Evolutionary conservation across 176 grass and related monocot species (phyloP), one percentile per base, ranked within the genome.

Genomic region (Echinochloa phyllopogon): DNA sequence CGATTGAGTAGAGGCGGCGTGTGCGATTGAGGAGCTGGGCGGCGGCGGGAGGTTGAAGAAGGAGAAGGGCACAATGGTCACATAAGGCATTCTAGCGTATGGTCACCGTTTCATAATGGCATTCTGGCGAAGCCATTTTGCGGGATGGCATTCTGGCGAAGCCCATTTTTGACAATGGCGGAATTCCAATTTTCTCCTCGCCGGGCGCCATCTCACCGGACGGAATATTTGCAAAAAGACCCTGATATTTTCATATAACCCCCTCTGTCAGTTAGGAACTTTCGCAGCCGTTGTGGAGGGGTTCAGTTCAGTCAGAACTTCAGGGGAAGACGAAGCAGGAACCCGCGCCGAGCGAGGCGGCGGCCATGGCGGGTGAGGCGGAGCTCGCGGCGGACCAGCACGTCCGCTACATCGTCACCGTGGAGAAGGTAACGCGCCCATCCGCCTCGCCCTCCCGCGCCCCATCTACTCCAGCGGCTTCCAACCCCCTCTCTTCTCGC

Each of bases 301-400:
- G 37, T 57, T 67, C n/a, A 9, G 17, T 51, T 9, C 62, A 37
- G 27, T 10, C 10, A 21, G 20, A 12, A 49, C n/a, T 20, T 21
- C 29, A 37, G 18, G 17, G 33, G 9, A 60, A 60, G n/a, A 60
- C 16, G 50, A 10, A 65, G 33, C 15, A 40, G 21, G 37, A 55
- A 36, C 63, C 8, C 13, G 23, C 33, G 41, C 76, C 14, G 29
- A 52, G 59, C n/a, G 45, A 66, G 24, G 21, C 18, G 52, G 37
- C 40, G 38, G 41, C 41, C 79, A 86, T 86, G 83, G 84, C 58
- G 44, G 68, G 80, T 3, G 55, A 53, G 60, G 84, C 18, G 67
- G 91, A 90, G 67, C 82, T 98, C 62, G 93, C 89, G 14, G 55
- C 82, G 48, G 87, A 95, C 73, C 83, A 92, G 91, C 96, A 98